Percentiles rank a stretch among this genome's conserved stretches.
phyloP scores from a whole-genome alignment of 768 basidiomycete species.

The Boletus subparvulus region DNA sequence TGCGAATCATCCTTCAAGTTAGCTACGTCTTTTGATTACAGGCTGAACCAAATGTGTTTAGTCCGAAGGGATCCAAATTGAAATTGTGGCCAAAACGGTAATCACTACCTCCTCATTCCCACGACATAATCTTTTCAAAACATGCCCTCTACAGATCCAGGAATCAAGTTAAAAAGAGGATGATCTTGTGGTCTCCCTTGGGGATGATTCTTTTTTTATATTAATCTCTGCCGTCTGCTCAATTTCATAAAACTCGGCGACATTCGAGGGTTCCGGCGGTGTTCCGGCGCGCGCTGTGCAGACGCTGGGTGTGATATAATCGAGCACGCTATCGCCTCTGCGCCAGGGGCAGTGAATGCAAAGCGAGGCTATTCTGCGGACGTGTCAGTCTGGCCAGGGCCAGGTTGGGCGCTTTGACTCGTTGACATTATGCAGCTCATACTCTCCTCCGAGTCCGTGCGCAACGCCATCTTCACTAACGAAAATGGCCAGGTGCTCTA shows the following conservation, averaged over 20 bases:
- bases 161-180: no score
- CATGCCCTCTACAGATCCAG: no score
- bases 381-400: slow-evolving; percentile 6
- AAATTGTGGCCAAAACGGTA: no score
- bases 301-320: slow-evolving; percentile 48
- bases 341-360: slow-evolving; percentile 55
- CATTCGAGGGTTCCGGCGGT: slow-evolving; percentile 29
- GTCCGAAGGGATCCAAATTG: no score
- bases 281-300: slow-evolving; percentile 20
- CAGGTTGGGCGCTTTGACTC: no score
- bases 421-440: slow-evolving; percentile 17
- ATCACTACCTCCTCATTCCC: no score
- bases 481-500: slow-evolving; percentile 30
- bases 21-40: no score
- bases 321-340: slow-evolving; percentile 60
- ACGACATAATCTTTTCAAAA: no score
- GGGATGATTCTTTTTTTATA: slow-evolving; percentile 37
- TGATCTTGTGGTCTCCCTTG: slow-evolving; percentile 57
- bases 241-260: slow-evolving; percentile 76
- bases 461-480: slow-evolving; percentile 26
- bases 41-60: no score
- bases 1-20: no score
- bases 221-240: slow-evolving; percentile 54
- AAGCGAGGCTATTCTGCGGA: slow-evolving; percentile 8
- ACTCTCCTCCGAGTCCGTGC: slow-evolving; percentile 23